Evolutionary conservation across 2,329 filamentous ascomycete species (phyloP).

Genomic region (Dactylellina drechsleri): DNA sequence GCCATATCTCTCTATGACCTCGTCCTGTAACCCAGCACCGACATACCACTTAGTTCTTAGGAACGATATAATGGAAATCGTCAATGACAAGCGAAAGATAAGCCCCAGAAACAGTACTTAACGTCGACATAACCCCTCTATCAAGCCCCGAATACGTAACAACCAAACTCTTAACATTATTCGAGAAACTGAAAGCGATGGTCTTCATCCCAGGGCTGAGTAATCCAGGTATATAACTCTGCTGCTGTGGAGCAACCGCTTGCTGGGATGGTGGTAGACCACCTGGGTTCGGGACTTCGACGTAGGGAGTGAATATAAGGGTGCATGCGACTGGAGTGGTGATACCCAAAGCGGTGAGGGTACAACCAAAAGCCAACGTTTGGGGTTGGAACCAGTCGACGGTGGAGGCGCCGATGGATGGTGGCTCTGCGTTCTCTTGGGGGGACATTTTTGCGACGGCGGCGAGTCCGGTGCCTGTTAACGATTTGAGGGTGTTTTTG

Average conservation of each 20-base stretch:
- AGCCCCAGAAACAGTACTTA: background rate
- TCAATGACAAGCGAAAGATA: conserved; percentile 16
- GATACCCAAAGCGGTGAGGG: background rate
- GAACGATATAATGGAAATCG: conserved; percentile 24
- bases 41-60: background rate
- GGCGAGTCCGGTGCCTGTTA: background rate
- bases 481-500: conserved; percentile 16
- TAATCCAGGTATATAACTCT: background rate
- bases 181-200: background rate
- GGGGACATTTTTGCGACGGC: conserved; percentile 3
- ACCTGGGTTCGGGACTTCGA: conserved; percentile 4
- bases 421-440: background rate
- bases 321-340: conserved; percentile 8
- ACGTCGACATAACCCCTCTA: background rate
- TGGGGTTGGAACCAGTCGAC: conserved; percentile 27
- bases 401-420: conserved; percentile 9
- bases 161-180: background rate
- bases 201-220: conserved; percentile 12
- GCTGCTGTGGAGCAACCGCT: conserved; percentile 4
- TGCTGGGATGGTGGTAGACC: conserved; percentile 1
- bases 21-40: too few species aligned
- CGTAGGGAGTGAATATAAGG: conserved; percentile 20
- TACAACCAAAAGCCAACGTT: conserved; percentile 22
- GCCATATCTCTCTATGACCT: too few species aligned
- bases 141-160: conserved; percentile 3